Conservation (phyloP, 306 rosid species). For the Inga laurina region DNA sequence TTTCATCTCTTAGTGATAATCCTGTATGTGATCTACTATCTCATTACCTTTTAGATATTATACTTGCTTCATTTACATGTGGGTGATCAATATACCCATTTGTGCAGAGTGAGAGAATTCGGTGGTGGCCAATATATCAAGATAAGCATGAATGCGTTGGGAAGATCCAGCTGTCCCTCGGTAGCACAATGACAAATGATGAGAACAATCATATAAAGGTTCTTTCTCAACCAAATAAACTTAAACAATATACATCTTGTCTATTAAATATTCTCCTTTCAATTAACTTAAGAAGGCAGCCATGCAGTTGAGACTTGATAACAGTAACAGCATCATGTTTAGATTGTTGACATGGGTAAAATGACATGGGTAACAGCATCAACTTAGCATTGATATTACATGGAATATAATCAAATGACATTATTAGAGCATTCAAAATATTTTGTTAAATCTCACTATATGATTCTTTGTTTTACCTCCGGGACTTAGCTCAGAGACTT, state of each 20-base stretch:
- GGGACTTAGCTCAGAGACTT: background rate
- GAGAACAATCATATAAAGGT: conserved; percentile 85
- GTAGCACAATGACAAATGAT: conserved; percentile 67
- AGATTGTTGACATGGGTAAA: background rate
- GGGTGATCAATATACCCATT: conserved; percentile 29
- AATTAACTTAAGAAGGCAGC: conserved; percentile 14
- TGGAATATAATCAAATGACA: conserved; percentile 15
- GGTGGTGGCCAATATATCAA: conserved; percentile 95
- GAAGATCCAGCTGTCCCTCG: conserved; percentile 82
- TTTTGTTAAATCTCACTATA: background rate
- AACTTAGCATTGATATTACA: conserved; percentile 13
- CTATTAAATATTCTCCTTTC: conserved; percentile 9
- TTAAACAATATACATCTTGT: conserved; percentile 12
- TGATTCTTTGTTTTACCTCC: conserved; percentile 10
- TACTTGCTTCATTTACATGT: conserved; percentile 15
- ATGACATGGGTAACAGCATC: background rate
- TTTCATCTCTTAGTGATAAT: conserved; percentile 75
- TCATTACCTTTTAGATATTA: background rate
- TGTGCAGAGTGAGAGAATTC: conserved; percentile 72
- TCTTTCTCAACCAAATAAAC: conserved; percentile 28
- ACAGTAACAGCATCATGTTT: background rate
- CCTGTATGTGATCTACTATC: conserved; percentile 51
- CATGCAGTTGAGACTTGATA: conserved; percentile 9
- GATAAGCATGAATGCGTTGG: conserved; percentile 90
- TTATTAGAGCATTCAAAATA: background rate